Evolutionary conservation across 169 alveolate genomes (phyloP).

Genomic region (Eimeria sp.): DNA sequence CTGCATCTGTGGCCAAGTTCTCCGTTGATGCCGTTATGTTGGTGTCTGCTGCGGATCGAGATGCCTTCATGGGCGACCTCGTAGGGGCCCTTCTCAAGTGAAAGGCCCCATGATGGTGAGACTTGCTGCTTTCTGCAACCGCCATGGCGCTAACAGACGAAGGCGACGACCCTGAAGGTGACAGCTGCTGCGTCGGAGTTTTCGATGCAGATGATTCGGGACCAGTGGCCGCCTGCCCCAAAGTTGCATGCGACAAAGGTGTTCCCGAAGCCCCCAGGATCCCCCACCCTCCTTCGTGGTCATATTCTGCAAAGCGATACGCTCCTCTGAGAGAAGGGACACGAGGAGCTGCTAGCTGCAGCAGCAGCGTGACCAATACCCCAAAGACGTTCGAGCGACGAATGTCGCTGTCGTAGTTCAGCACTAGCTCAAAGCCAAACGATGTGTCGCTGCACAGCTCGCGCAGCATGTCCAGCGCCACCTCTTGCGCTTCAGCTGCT

Average conservation of each 20-base stretch:
- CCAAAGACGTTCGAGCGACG: constrained; percentile 56
- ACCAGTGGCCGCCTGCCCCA: background rate
- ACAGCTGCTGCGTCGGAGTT: constrained; percentile 39
- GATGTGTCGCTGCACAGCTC: constrained; percentile 62
- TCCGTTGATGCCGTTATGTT: constrained; percentile 26
- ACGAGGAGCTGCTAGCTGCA: constrained; percentile 69
- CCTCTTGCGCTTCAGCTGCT: constrained; percentile 66
- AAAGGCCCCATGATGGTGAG: constrained; percentile 61
- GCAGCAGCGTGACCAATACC: constrained; percentile 35
- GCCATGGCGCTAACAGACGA: constrained; percentile 39
- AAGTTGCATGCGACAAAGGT: constrained; percentile 2
- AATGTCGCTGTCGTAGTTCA: constrained; percentile 60
- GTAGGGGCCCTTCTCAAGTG: constrained; percentile 67
- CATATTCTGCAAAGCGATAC: constrained; percentile 45
- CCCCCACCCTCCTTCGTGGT: constrained; percentile 20
- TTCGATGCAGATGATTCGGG: constrained; percentile 5
- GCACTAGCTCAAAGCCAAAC: constrained; percentile 56
- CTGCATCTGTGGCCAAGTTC: constrained; percentile 45
- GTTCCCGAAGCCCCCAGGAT: background rate
- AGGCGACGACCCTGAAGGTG: constrained; percentile 47
- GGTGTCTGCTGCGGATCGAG: constrained; percentile 47
- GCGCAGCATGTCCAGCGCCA: constrained; percentile 61
- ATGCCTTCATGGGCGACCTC: constrained; percentile 29
- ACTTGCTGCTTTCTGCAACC: constrained; percentile 2
- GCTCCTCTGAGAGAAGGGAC: constrained; percentile 47